Conservation (phyloP, 805 yeast genomes). For the Pichia pseudocactophila region DNA sequence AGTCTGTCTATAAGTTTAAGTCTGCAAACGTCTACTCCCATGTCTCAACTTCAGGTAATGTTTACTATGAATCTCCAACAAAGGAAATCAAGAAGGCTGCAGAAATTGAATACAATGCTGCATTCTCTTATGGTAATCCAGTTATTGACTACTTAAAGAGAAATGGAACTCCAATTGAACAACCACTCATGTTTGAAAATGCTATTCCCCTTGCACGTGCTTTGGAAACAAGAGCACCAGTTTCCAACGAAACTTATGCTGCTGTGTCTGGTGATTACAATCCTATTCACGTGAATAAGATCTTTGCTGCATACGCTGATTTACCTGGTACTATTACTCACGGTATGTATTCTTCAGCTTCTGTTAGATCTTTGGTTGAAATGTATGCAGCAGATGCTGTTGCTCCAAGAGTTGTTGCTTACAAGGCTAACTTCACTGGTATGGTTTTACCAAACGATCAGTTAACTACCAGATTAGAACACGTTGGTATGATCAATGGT, state of each 20-base stretch:
- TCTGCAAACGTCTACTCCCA: conserved; percentile 65
- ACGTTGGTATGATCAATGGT: conserved; percentile 98
- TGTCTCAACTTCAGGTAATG: conserved; percentile 78
- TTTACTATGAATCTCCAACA: conserved; percentile 81
- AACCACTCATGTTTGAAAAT: conserved; percentile 84
- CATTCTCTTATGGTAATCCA: conserved; percentile 93
- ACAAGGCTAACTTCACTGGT: conserved; percentile 82
- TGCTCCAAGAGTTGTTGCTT: conserved; percentile 92
- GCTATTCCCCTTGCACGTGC: conserved; percentile 73
- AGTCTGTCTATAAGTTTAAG: conserved; percentile 77
- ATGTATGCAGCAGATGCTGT: conserved; percentile 98
- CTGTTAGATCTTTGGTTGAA: conserved; percentile 91
- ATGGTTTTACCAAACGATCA: conserved; percentile 97
- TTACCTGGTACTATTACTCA: conserved; percentile 98
- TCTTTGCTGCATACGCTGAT: conserved; percentile 85
- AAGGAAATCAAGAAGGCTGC: conserved; percentile 83
- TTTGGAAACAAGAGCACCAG: conserved; percentile 74
- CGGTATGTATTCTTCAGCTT: conserved; percentile 97
- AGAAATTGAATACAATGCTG: conserved; percentile 78
- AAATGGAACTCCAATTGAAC: conserved; percentile 89
- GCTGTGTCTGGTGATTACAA: conserved; percentile 97
- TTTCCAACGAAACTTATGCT: conserved; percentile 93
- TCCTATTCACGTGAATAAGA: conserved; percentile 95
- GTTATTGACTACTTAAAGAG: conserved; percentile 89
- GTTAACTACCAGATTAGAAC: conserved; percentile 81